These are phyloP conservation scores for Delphinella strobiligena DNA, from an alignment of 2,329 filamentous ascomycete species.

Conservation along the genomic window DNA sequence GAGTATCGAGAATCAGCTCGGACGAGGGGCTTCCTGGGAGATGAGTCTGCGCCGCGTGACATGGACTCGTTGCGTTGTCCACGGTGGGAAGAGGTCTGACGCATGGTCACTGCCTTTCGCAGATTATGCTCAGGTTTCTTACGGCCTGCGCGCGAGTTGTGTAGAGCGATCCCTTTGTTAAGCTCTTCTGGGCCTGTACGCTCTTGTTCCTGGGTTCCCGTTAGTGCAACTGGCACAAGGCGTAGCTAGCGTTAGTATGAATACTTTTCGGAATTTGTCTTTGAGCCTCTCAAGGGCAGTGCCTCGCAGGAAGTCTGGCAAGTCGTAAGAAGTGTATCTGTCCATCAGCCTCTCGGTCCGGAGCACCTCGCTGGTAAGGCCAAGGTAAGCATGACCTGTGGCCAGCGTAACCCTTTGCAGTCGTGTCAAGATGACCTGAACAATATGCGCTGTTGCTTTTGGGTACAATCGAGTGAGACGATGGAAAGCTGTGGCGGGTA, in stretches of 20 bases:
- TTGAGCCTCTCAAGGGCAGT: slow-evolving; percentile 74
- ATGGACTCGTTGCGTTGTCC: background rate
- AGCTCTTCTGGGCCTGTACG: slow-evolving; percentile 69
- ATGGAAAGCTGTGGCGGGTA: slow-evolving; percentile 89
- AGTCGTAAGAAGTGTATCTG: slow-evolving; percentile 78
- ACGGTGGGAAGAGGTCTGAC: background rate
- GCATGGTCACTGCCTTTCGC: slow-evolving; percentile 43
- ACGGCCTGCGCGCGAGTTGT: slow-evolving; percentile 63
- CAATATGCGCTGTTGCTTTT: slow-evolving; percentile 91
- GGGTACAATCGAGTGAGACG: slow-evolving; percentile 88
- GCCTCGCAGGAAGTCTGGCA: slow-evolving; percentile 82
- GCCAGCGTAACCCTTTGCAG: slow-evolving; percentile 90
- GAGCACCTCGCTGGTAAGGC: slow-evolving; percentile 80
- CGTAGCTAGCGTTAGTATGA: slow-evolving; percentile 29
- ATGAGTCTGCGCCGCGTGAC: too few species aligned
- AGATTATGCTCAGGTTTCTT: slow-evolving; percentile 61
- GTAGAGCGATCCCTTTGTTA: slow-evolving; percentile 85
- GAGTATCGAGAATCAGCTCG: background rate
- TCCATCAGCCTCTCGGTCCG: slow-evolving; percentile 91
- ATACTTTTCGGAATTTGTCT: slow-evolving; percentile 58
- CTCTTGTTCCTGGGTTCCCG: slow-evolving; percentile 53
- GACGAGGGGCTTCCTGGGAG: too few species aligned
- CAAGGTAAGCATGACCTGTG: slow-evolving; percentile 89
- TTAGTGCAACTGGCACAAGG: background rate
- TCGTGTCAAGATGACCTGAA: slow-evolving; percentile 90